These are phyloP conservation scores for Pleomassaria siparia DNA, from an alignment of 2,329 filamentous ascomycete species.

Conservation along the genomic window DNA sequence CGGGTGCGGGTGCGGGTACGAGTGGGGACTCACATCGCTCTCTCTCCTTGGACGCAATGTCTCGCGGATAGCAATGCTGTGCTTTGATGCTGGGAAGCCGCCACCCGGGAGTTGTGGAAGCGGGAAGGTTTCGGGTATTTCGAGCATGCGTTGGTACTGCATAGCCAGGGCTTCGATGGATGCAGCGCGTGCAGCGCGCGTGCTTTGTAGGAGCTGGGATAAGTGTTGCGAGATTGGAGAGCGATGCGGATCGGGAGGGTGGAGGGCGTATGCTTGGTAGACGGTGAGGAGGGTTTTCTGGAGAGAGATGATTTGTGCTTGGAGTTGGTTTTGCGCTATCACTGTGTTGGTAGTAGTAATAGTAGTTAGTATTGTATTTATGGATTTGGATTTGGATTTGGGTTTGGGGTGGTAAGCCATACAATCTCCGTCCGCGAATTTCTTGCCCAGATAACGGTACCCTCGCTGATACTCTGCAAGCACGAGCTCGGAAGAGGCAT, in stretches of 20 bases:
- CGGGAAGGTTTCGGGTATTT: constrained; percentile 23
- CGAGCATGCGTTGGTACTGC: constrained; percentile 33
- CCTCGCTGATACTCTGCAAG: constrained; percentile 33
- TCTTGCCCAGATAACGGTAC: constrained; percentile 29
- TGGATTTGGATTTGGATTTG: neutral
- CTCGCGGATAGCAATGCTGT: neutral
- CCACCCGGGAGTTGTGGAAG: neutral
- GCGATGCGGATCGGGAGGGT: neutral
- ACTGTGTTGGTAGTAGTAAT: constrained; percentile 13
- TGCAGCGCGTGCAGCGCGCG: constrained; percentile 26
- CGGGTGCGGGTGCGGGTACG: neutral
- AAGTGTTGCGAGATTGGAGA: constrained; percentile 26
- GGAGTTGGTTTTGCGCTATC: constrained; percentile 32
- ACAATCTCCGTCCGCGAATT: constrained; percentile 36
- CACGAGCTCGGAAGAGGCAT: constrained; percentile 24
- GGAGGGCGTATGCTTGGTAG: constrained; percentile 23
- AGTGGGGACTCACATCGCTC: neutral
- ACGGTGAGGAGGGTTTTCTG: constrained; percentile 32
- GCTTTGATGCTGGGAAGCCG: neutral
- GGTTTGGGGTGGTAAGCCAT: constrained; percentile 6
- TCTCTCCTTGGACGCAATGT: constrained; percentile 1
- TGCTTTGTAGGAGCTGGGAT: constrained; percentile 27
- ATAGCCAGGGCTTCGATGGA: constrained; percentile 31
- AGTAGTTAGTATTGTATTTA: neutral
- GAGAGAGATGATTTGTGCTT: constrained; percentile 35